Evolutionary conservation across 306 rosid genomes (phyloP).

Genomic region (Lathyrus aphaca): DNA sequence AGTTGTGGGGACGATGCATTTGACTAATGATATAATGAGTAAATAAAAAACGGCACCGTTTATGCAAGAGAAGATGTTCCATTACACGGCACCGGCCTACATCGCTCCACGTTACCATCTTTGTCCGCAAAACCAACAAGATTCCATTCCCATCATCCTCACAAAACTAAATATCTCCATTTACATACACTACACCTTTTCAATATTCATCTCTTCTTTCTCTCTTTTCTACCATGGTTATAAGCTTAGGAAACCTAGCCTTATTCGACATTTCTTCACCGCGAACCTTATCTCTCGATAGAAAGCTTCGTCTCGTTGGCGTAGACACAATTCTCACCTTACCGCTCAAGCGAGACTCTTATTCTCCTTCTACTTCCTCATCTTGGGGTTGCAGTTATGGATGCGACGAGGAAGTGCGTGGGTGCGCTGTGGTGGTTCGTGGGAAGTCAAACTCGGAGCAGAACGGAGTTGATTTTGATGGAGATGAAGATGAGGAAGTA

Average conservation of each 20-base stretch:
- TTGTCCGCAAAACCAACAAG: slow-evolving; percentile 3
- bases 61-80: slow-evolving; percentile 8
- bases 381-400: too few species aligned
- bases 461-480: slow-evolving; percentile 76
- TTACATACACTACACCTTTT: background rate
- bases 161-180: slow-evolving; percentile 45
- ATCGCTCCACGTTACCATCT: slow-evolving; percentile 42
- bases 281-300: slow-evolving; percentile 50
- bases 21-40: background rate
- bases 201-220: slow-evolving; percentile 18
- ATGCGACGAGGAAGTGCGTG: slow-evolving; percentile 67
- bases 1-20: too few species aligned
- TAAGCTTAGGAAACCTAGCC: slow-evolving; percentile 69
- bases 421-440: slow-evolving; percentile 48
- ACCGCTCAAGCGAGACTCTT: slow-evolving; percentile 58
- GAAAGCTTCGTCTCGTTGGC: slow-evolving; percentile 57
- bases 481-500: slow-evolving; percentile 66
- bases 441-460: slow-evolving; percentile 56
- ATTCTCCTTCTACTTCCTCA: background rate
- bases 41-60: slow-evolving; percentile 47
- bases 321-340: slow-evolving; percentile 61
- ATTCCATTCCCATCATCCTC: slow-evolving; percentile 36
- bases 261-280: slow-evolving; percentile 64
- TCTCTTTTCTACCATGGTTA: slow-evolving; percentile 57
- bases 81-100: slow-evolving; percentile 48